Conservation (phyloP, 495 filamentous ascomycete species). For the Sabuloglossum arenarium region DNA sequence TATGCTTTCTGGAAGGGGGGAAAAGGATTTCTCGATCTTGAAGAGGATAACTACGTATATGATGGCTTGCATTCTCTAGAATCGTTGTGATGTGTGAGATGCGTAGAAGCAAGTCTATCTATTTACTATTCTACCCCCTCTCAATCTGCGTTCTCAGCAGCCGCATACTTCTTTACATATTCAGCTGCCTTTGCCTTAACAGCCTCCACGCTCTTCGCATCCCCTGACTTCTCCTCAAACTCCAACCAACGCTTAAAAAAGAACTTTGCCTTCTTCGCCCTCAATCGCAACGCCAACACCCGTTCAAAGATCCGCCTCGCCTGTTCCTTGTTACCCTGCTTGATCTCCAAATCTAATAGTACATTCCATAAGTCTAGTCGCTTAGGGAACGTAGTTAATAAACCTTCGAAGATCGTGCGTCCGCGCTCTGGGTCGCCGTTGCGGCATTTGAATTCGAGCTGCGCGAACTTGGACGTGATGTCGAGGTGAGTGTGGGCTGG, state of each 20-base stretch:
- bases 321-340: conserved; percentile 36
- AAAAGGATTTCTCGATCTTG: no score
- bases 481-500: conserved; percentile 47
- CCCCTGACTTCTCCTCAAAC: conserved; percentile 52
- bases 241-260: conserved; percentile 70
- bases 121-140: no score
- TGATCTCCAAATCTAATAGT: conserved; percentile 69
- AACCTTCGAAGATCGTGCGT: conserved; percentile 79
- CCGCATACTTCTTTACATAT: conserved; percentile 26
- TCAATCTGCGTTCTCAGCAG: neutral
- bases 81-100: no score
- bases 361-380: conserved; percentile 84
- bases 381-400: conserved; percentile 69
- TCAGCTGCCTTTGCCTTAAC: conserved; percentile 56
- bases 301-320: conserved; percentile 63
- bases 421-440: conserved; percentile 79
- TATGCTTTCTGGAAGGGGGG: no score
- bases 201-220: conserved; percentile 46
- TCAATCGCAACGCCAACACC: conserved; percentile 23
- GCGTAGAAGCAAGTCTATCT: no score
- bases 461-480: conserved; percentile 69
- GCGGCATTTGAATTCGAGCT: conserved; percentile 68
- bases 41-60: no score
- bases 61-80: no score
- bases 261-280: conserved; percentile 50